Base-by-base conservation (phyloP, 2,329 filamentous ascomycete genomes). In the Phialophora chinensis region DNA sequence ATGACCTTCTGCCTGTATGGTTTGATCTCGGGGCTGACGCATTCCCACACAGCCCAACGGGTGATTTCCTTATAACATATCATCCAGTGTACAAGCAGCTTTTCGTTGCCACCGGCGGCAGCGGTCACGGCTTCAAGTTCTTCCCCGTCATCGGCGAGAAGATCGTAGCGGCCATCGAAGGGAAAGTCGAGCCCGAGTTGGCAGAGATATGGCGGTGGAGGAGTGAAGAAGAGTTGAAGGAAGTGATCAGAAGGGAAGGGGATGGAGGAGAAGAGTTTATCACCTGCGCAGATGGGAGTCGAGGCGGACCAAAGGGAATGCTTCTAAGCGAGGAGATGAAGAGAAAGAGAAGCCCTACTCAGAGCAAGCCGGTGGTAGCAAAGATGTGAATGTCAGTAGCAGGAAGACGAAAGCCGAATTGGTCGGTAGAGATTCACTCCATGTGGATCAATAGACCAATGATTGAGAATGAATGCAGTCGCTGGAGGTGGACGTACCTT, bases 41-140 rank as follows among this genome's bases (percentile, higher is more conserved):
- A 20, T 56, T 35, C 33, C 49, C 33, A 27, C 25, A 60, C 63
- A 71, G 69, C 8, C 83, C 86, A 7, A 87, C 86, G 20, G 90
- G 86, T 25, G 87, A 92, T 74, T 92, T 91, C 79, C 82, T 92
- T 62, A 83, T 91, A 67, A 86, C 88, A 73, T 88, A 88, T 76
- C 89, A 92, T 73, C 90, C 90, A 0, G 78, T 81, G 17, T 86
- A 86, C 77, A 56, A 67, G 27, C 50, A 42, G 42, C 77, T 85
- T 5, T 83, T 84, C 73, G 73, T 85, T 56, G 83, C 83, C 10
- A 84, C 83, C 0, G 83, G 83, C 5, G 84, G 83, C 7, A 83
- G 81, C 59, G 83, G 83, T n/a, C 84, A 85, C 64, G 88, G 79
- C 4, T 91, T 88, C 81, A 91, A 91, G 76, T 91, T 91, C 76